Conservation (phyloP, 2,329 filamentous ascomycete genomes). For the Epichloe sibirici region DNA sequence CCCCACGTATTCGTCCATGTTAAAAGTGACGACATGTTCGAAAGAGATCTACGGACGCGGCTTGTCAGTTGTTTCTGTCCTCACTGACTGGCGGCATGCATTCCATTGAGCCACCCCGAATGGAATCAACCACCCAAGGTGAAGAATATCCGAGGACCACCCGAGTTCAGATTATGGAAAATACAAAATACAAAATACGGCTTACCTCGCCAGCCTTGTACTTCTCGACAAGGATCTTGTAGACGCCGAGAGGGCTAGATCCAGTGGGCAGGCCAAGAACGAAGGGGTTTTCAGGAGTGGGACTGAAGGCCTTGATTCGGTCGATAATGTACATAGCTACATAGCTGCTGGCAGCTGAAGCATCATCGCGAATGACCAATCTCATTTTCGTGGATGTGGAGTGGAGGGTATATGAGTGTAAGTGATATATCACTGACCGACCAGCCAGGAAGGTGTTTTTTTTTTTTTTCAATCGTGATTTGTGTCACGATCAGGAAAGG, state of each 20-base stretch:
- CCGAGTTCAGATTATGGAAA: no score
- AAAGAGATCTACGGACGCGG: slow-evolving; percentile 53
- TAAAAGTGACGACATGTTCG: slow-evolving; percentile 81
- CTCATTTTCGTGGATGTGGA: slow-evolving; percentile 42
- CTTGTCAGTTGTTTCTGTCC: slow-evolving; percentile 1
- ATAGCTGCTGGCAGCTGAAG: slow-evolving; percentile 56
- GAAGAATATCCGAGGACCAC: no score
- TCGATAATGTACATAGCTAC: slow-evolving; percentile 75
- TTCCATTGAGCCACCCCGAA: neutral
- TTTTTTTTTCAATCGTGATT: no score
- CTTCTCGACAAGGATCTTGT: slow-evolving; percentile 60
- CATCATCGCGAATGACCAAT: slow-evolving; percentile 69
- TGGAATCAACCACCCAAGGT: neutral
- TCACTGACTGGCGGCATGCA: neutral
- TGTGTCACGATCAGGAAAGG: neutral
- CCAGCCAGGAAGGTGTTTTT: neutral
- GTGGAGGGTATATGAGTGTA: neutral
- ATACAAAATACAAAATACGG: neutral
- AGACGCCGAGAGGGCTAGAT: slow-evolving; percentile 67
- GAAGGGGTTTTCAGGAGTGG: slow-evolving; percentile 61
- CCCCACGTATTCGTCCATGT: slow-evolving; percentile 88
- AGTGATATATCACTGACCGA: neutral
- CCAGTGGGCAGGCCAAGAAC: slow-evolving; percentile 76
- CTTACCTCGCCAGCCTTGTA: slow-evolving; percentile 51
- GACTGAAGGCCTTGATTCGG: slow-evolving; percentile 65